These are phyloP conservation scores for Amaranthus hypochondriacus DNA, from an alignment of 148 eudicot species.

Conservation along the genomic window DNA sequence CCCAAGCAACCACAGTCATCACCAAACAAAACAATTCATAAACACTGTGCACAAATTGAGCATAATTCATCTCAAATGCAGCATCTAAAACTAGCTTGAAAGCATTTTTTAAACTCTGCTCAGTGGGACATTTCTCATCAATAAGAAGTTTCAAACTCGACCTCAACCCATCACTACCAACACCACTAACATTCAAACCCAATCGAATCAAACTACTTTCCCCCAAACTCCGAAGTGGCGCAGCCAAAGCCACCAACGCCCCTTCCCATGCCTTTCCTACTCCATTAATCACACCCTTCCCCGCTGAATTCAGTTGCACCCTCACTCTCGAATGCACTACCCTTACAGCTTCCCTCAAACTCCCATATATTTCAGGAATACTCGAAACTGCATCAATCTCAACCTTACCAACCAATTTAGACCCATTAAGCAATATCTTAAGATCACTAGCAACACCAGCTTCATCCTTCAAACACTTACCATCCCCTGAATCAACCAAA, in stretches of 20 bases:
- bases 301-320: constrained; percentile 49
- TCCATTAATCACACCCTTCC: constrained; percentile 25
- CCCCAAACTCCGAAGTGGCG: constrained; percentile 43
- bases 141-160: constrained; percentile 33
- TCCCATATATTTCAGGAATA: constrained; percentile 54
- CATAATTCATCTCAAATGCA: constrained; percentile 37
- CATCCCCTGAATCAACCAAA: constrained; percentile 67
- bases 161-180: constrained; percentile 31
- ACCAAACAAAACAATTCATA: constrained; percentile 42
- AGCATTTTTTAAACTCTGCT: constrained; percentile 27
- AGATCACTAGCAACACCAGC: constrained; percentile 72
- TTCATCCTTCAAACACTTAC: constrained; percentile 60
- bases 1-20: constrained; percentile 52
- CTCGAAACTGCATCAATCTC: constrained; percentile 35
- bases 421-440: constrained; percentile 75
- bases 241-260: constrained; percentile 28
- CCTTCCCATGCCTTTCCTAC: constrained; percentile 27
- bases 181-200: constrained; percentile 24
- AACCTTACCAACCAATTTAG: constrained; percentile 57
- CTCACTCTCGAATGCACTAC: constrained; percentile 50
- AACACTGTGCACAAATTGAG: constrained; percentile 43
- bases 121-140: constrained; percentile 33
- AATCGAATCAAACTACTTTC: constrained; percentile 43
- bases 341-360: constrained; percentile 50
- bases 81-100: constrained; percentile 29